phyloP scores from a whole-genome alignment of 2,329 filamentous ascomycete genomes.

The Verticillium alfalfae region DNA sequence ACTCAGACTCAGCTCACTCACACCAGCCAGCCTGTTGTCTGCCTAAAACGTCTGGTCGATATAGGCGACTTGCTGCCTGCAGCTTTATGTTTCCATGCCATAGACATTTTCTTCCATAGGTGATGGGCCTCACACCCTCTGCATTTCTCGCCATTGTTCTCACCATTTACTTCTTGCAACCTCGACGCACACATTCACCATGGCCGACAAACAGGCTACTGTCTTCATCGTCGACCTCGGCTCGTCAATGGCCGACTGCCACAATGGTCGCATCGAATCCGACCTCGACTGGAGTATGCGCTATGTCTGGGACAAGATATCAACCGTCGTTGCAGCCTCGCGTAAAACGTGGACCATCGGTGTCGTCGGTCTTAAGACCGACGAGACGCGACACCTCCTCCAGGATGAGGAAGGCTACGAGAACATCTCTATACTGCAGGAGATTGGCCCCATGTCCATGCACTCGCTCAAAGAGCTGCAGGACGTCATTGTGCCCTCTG shows the following conservation, averaged over 20 bases:
- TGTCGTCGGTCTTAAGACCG: slow-evolving; percentile 79
- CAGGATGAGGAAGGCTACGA: slow-evolving; percentile 68
- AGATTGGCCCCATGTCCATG: slow-evolving; percentile 56
- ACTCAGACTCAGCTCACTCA: neutral
- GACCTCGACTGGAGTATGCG: slow-evolving; percentile 86
- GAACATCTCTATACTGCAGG: slow-evolving; percentile 77
- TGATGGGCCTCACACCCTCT: neutral
- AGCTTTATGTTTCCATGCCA: neutral
- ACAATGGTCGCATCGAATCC: slow-evolving; percentile 65
- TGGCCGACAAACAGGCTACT: slow-evolving; percentile 91
- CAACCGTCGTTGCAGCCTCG: slow-evolving; percentile 62
- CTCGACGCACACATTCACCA: slow-evolving; percentile 31
- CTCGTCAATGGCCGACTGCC: slow-evolving; percentile 70
- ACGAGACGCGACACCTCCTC: slow-evolving; percentile 62
- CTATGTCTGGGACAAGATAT: slow-evolving; percentile 90
- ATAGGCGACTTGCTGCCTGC: neutral
- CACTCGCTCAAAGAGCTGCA: slow-evolving; percentile 62
- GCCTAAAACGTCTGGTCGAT: neutral
- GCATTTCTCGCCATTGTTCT: neutral
- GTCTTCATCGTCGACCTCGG: slow-evolving; percentile 90
- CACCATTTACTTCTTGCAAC: neutral
- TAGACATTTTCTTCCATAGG: neutral
- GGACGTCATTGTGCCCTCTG: slow-evolving; percentile 59
- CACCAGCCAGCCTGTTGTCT: neutral
- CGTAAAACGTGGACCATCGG: slow-evolving; percentile 65